phyloP scores from a whole-genome alignment of 1,284 basidiomycete genomes.

The Ceratorhiza oryzae-sativae region DNA sequence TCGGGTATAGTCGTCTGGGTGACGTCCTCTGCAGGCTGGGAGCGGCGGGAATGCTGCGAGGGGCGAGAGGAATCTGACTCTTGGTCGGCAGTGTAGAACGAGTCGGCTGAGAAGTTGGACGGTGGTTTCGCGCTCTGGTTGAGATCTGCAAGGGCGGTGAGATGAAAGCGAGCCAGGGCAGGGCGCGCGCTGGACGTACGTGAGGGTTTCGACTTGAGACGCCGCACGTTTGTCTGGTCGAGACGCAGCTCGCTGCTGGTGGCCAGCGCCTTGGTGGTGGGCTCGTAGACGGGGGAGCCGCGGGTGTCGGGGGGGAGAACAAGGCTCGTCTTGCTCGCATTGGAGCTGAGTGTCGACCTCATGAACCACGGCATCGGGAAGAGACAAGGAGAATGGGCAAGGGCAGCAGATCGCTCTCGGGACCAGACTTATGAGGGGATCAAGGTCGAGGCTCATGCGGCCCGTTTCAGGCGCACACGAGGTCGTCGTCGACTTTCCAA shows the following conservation, averaged over 20 bases:
- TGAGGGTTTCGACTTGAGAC: conserved; percentile 21
- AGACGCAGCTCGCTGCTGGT: conserved; percentile 33
- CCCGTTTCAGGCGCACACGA: neutral
- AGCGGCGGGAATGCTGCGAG: conserved; percentile 4
- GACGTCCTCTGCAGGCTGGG: conserved; percentile 11
- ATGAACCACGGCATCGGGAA: conserved; percentile 28
- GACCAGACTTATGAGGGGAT: neutral
- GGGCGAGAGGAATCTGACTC: conserved; percentile 1
- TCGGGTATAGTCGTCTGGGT: conserved; percentile 5
- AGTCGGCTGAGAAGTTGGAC: conserved; percentile 23
- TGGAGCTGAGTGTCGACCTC: conserved; percentile 13
- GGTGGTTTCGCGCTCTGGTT: conserved; percentile 20
- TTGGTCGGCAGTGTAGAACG: conserved; percentile 34
- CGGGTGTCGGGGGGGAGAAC: conserved; percentile 11
- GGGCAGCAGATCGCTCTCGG: neutral
- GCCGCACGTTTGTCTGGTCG: conserved; percentile 15
- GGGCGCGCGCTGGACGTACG: conserved; percentile 18
- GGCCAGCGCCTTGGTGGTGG: neutral
- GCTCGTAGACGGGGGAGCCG: conserved; percentile 19
- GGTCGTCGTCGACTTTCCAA: neutral
- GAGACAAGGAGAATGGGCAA: neutral
- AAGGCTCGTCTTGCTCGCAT: conserved; percentile 27
- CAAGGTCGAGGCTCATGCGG: conserved; percentile 9
- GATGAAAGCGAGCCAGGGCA: neutral
- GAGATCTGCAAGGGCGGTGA: conserved; percentile 17